Evolutionary conservation across 768 basidiomycete species (phyloP), one percentile per base, ranked within the genome.

Genomic region (Tremella mesenterica): DNA sequence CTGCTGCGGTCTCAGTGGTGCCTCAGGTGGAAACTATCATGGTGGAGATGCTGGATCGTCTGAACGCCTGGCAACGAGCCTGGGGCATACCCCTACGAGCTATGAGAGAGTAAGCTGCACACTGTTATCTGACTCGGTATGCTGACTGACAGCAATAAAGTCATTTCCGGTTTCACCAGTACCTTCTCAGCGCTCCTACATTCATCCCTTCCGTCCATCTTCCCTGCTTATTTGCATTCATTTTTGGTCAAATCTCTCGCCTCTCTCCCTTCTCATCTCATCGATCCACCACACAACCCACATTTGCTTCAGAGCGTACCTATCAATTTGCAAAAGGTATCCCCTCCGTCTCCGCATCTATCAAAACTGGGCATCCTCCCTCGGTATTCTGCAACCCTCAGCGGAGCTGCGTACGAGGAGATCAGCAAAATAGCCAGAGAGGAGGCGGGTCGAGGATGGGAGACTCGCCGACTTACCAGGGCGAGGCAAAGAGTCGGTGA

Each of bases 381-480:
- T 1, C 44, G 65, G 27, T 72, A 70, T 44, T 57, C 61, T 10
- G 54, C 57, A 6, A 62, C 90, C 53, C 81, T 96, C 26, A 82
- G 86, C 18, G 83, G 82, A 46, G 84, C 91, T 3, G 86, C 88
- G 26, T 89, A 90, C 59, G 85, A 86, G 64, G 81, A 83, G 60
- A 91, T 99, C 57, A 88, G 91, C 65, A 69, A 75, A 4, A 79
- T 86, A 53, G 84, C 95, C 0, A 50, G 79, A 52, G 77, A 77
- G 54, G 81, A 79, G 2, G 74, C 80, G 9, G 81, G 79, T 2
- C 79, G 81, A 61, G 93, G 66, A 26, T 59, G 87, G 86, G 79
- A 78, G 29, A 79, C 76, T 46, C 80, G 81, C 6, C 78, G 85
- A 77, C 66, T 92, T 53, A 76, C 77, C 2, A 76, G 70, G 2